Base-by-base conservation (phyloP, 768 basidiomycete genomes). In the Xerocomellus amylosporus region DNA sequence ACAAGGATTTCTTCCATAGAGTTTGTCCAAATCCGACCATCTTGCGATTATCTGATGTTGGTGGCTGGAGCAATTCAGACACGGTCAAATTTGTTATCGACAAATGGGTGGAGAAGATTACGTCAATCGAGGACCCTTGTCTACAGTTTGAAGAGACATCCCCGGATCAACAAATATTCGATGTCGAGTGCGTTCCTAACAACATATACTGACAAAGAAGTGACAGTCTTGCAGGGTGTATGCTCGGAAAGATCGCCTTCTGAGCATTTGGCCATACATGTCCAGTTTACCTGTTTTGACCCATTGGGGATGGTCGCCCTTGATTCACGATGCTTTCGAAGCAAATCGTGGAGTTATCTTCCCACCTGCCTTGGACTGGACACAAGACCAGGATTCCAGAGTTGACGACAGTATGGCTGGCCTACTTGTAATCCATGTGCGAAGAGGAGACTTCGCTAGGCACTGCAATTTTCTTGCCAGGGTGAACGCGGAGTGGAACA, bases 401-500 rank as follows among this genome's bases (percentile, higher is more conserved):
- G 9, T 17, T 3, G n/a, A 51, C 38, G 53, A 64, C 14, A 52
- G 54, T 15, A 24, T 67, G 22, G 51, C 67, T 8, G 75, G 79
- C 20, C 64, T 80, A 0, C 68, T 82, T 17, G 78, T 70, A 15
- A 61, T 82, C 12, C 81, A 82, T 58, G 67, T 82, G 40, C 78
- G 80, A 7, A 71, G 79, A 28, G 80, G 80, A 6, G 80, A 81
- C 65, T 82, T 72, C 55, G 31, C 65, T 22, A 50, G 56, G 0
- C 80, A 82, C 65, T 83, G 81, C 64, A 47, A 53, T 10, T 55
- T 61, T 47, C 71, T 82, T 36, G 71, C 72, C 4, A 59, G 58
- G 31, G 62, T 62, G 56, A 63, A 60, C 28, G 55, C 72, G n/a
- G 62, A 63, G 5, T 80, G 70, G 71, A 71, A 72, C 45, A 75